Percentiles rank a stretch among this genome's conserved stretches.
These are phyloP conservation scores for Catunica adiposa DNA, from an alignment of 2,329 filamentous ascomycete species.

Conservation along the genomic window DNA sequence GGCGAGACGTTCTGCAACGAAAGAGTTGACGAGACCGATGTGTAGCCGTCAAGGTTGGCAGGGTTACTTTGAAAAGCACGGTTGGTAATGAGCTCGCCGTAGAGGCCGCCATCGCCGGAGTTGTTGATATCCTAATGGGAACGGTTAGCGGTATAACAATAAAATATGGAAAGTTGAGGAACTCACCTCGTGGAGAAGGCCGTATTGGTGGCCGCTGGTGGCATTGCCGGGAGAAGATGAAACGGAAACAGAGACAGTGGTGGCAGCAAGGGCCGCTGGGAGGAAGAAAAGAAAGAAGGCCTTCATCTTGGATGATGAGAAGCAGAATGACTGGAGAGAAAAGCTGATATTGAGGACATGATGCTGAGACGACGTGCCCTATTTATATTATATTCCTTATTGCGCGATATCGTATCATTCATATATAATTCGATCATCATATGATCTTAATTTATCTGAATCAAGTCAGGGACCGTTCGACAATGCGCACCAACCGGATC, in stretches of 20 bases:
- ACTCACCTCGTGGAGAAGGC: constrained; percentile 31
- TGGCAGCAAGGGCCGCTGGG: neutral
- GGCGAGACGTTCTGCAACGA: constrained; percentile 29
- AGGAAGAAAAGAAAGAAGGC: neutral
- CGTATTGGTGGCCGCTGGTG: constrained; percentile 29
- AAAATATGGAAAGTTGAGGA: too few relatives aligned
- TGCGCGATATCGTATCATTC: too few relatives aligned
- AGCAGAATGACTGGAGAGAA: neutral
- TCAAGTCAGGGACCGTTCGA: too few relatives aligned
- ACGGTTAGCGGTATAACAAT: too few relatives aligned
- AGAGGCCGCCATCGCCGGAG: constrained; percentile 56
- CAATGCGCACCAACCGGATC: too few relatives aligned
- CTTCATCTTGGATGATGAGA: neutral
- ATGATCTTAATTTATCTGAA: too few relatives aligned
- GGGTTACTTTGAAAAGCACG: constrained; percentile 48
- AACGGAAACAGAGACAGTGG: constrained; percentile 24
- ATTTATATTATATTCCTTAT: too few relatives aligned
- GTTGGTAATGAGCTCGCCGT: constrained; percentile 55
- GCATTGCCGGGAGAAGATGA: constrained; percentile 25
- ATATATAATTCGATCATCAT: too few relatives aligned
- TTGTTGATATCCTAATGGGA: constrained; percentile 41
- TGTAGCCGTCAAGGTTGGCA: constrained; percentile 30
- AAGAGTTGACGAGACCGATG: constrained; percentile 27
- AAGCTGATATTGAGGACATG: neutral
- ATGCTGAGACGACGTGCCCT: neutral